Evolutionary conservation across 441 rosid species (phyloP).

Genomic region (Populus hybrid): DNA sequence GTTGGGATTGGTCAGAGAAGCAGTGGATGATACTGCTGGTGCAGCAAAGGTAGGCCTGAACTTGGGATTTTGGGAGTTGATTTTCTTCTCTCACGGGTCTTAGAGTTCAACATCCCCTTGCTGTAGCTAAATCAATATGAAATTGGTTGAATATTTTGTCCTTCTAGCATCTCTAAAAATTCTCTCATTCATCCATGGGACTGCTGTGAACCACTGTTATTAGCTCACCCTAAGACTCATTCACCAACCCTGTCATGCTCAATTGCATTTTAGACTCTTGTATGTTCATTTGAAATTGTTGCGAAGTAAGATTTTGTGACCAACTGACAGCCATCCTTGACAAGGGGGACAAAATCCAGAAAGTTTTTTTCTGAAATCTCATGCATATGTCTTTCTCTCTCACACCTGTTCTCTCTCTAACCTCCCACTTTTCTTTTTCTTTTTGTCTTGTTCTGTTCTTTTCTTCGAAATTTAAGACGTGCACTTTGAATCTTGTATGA

Average conservation of each 20-base stretch:
- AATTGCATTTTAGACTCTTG: background rate
- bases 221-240: background rate
- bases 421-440: background rate
- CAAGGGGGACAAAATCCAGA: background rate
- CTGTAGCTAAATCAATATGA: conserved; percentile 4
- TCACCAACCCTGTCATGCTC: background rate
- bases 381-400: background rate
- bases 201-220: background rate
- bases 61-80: conserved; percentile 1
- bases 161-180: background rate
- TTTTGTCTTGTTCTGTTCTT: background rate
- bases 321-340: background rate
- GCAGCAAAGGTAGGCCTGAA: conserved; percentile 73
- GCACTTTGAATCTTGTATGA: background rate
- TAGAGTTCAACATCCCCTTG: background rate
- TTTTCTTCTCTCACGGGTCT: conserved; percentile 1
- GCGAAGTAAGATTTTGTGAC: background rate
- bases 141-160: background rate
- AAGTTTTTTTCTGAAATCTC: background rate
- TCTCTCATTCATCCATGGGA: background rate
- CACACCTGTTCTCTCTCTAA: background rate
- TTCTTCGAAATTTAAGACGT: background rate
- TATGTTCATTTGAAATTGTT: background rate
- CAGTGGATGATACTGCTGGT: conserved; percentile 96
- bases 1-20: conserved; percentile 85